Conservation (phyloP, 1,139 yeast genomes). For the Blastobotrys petasosporus region DNA sequence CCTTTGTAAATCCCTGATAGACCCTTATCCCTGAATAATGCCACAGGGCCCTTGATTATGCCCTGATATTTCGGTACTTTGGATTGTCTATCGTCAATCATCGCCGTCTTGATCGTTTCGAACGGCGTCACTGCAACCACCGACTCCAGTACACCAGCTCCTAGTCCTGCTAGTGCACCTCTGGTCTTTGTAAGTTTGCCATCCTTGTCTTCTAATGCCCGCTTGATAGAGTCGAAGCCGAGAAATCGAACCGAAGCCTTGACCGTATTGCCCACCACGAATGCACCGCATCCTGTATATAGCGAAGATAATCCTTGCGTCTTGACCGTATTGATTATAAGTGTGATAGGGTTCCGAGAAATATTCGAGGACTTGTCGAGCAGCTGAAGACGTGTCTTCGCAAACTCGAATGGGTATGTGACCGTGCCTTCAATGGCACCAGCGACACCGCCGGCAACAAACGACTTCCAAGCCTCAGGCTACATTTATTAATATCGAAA, state of each 20-base stretch:
- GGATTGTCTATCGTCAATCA: slow-evolving; percentile 85
- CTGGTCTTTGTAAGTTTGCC: slow-evolving; percentile 86
- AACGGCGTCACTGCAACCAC: slow-evolving; percentile 94
- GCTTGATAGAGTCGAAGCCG: slow-evolving; percentile 85
- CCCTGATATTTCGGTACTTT: slow-evolving; percentile 71
- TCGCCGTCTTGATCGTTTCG: slow-evolving; percentile 92
- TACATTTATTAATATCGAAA: slow-evolving; percentile 4
- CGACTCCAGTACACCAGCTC: slow-evolving; percentile 91
- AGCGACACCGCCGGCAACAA: slow-evolving; percentile 90
- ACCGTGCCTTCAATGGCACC: slow-evolving; percentile 89
- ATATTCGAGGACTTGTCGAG: slow-evolving; percentile 59
- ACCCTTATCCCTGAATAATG: slow-evolving; percentile 71
- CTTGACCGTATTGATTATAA: slow-evolving; percentile 67
- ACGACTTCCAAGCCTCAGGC: slow-evolving; percentile 53
- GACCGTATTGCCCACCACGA: slow-evolving; percentile 90
- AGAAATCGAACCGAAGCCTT: slow-evolving; percentile 91
- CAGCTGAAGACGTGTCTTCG: slow-evolving; percentile 87
- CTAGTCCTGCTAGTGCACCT: slow-evolving; percentile 91
- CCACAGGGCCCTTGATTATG: slow-evolving; percentile 53
- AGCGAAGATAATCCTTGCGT: slow-evolving; percentile 75
- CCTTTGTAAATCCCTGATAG: slow-evolving; percentile 82
- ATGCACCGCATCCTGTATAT: slow-evolving; percentile 97
- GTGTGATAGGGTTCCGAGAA: slow-evolving; percentile 75
- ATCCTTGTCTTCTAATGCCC: slow-evolving; percentile 66
- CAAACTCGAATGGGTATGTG: slow-evolving; percentile 95